Evolutionary conservation across 2,329 filamentous ascomycete genomes (phyloP), one percentile per base, ranked within the genome.

Genomic region (Cladophialophora exuberans): DNA sequence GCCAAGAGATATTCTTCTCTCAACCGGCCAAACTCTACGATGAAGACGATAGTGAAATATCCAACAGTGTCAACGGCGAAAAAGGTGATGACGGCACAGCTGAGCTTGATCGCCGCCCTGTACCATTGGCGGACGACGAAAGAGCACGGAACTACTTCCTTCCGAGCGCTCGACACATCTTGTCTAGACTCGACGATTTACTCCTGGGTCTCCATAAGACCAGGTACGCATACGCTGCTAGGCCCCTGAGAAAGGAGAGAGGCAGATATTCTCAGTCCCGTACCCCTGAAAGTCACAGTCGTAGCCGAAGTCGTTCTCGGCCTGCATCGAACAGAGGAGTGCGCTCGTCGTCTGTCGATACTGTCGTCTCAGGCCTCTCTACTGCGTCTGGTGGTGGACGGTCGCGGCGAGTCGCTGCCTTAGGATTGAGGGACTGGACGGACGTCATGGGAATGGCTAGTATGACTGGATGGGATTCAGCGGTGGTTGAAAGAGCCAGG

Each of bases 371-470:
- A 20, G 52, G 30, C 42, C 11, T 33, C 13, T 57, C 57, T 2
- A 35, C 36, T 13, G 23, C n/a, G 2, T 38, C 39, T 13, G 18
- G 23, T n/a, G 33, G 26, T 17, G 35, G 26, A 23, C 33, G 45
- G 22, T 17, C 52, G 10, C 48, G 50, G 15, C 13, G 46, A 41
- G 25, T 53, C 56, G 36, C 47, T 52, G 63, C 57, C 49, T 64
- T 66, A 30, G 66, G 67, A 23, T 73, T 84, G 10, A 81, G 88
- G 18, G 88, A 95, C 72, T 97, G 93, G 93, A 88, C 85, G 62
- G 89, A 96, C 62, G 82, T 97, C 1, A 73, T 97, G 23, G 89
- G 89, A 0, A 79, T 90, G 1, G 93, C 93, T 2, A 81, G 89
- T 0, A 73, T 95, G 45, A 82, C 82, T 1, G 90, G 88, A 0